Conservation (phyloP, 2,329 filamentous ascomycete genomes). For the Monilinia fructigena region DNA sequence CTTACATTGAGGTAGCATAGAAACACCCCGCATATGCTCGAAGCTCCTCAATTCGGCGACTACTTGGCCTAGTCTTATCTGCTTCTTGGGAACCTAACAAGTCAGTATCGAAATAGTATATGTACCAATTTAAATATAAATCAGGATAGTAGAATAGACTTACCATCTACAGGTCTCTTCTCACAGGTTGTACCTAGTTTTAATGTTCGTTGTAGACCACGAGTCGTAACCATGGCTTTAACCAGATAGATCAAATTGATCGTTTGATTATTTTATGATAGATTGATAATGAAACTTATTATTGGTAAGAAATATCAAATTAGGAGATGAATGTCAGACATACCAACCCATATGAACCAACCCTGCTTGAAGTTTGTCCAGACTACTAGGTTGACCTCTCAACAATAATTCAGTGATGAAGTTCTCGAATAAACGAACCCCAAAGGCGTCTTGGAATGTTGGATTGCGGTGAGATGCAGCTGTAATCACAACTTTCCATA, state of each 20-base stretch:
- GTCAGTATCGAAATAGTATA: not conserved
- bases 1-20: constrained; percentile 24
- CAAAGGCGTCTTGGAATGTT: constrained; percentile 21
- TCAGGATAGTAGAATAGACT: not conserved
- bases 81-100: constrained; percentile 26
- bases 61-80: constrained; percentile 24
- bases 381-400: constrained; percentile 31
- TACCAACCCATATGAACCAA: constrained; percentile 36
- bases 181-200: not conserved
- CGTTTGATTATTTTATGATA: constrained; percentile 31
- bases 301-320: not conserved
- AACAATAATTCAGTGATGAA: constrained; percentile 25
- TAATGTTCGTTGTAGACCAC: not conserved
- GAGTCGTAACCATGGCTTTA: constrained; percentile 4
- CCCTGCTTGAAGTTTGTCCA: constrained; percentile 37
- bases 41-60: constrained; percentile 28
- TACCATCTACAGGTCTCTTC: not conserved
- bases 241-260: constrained; percentile 27
- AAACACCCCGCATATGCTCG: constrained; percentile 28
- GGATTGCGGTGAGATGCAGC: constrained; percentile 24
- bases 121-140: too few species aligned
- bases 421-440: constrained; percentile 26
- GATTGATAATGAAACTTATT: constrained; percentile 29
- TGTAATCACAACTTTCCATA: constrained; percentile 27
- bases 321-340: not conserved